A percentile compares a stretch with the other conserved stretches of the same genome.
Evolutionary conservation across 148 eudicot species (phyloP).

Genomic region (Vaccinium macrocarpon): DNA sequence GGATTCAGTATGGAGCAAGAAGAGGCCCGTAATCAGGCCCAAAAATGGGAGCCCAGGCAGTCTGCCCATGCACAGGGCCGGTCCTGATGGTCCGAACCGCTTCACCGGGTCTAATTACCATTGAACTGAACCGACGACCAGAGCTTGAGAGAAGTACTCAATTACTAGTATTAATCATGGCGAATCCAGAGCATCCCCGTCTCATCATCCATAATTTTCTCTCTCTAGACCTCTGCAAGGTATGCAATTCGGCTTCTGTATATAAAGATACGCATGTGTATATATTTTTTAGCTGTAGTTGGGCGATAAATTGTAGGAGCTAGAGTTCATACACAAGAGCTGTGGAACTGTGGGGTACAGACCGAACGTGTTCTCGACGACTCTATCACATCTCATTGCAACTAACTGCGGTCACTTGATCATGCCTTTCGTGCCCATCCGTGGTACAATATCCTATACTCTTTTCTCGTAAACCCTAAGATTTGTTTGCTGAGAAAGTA

Average conservation of each 20-base stretch:
- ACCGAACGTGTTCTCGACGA: slow-evolving; percentile 88
- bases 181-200: slow-evolving; percentile 45
- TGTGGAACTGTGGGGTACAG: slow-evolving; percentile 86
- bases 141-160: background rate
- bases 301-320: slow-evolving; percentile 44
- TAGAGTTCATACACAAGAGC: slow-evolving; percentile 91
- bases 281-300: background rate
- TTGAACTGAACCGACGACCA: background rate
- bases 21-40: no score
- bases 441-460: slow-evolving; percentile 37
- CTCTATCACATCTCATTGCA: slow-evolving; percentile 93
- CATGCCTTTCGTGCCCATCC: slow-evolving; percentile 75
- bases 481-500: slow-evolving; percentile 24
- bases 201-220: slow-evolving; percentile 51
- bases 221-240: slow-evolving; percentile 54
- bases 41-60: no score
- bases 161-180: slow-evolving; percentile 14
- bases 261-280: background rate
- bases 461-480: background rate
- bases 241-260: background rate
- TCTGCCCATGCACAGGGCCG: no score
- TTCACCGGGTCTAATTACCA: background rate
- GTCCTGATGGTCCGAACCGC: no score
- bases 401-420: slow-evolving; percentile 74
- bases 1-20: no score